Evolutionary conservation across 495 filamentous ascomycete species (phyloP).

Genomic region (Hypoxylon lienhwacheense): DNA sequence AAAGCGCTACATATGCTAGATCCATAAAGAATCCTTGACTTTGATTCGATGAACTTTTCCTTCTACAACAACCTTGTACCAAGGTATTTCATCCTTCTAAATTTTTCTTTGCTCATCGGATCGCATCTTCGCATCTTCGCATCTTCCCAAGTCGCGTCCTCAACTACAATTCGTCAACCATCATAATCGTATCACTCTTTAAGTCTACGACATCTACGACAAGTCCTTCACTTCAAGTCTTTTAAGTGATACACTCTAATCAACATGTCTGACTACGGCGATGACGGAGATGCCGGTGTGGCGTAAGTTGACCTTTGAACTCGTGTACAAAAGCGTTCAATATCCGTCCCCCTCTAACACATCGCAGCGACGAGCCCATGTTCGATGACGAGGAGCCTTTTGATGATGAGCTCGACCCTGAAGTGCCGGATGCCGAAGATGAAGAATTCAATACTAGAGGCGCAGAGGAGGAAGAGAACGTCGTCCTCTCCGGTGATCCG

Average conservation of each 20-base stretch:
- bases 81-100: conserved; percentile 16
- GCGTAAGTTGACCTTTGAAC: conserved; percentile 39
- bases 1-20: too few species aligned
- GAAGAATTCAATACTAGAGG: conserved; percentile 53
- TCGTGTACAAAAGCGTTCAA: too few species aligned
- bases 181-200: conserved; percentile 1
- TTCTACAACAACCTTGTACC: too few species aligned
- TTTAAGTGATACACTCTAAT: conserved; percentile 6
- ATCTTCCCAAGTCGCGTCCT: conserved; percentile 6
- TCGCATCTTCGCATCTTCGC: too few species aligned
- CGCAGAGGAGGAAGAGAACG: conserved; percentile 54
- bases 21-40: conserved; percentile 20
- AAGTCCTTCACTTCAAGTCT: conserved; percentile 6
- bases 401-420: conserved; percentile 54
- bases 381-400: conserved; percentile 49
- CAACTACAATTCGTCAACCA: conserved; percentile 10
- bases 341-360: conserved; percentile 13
- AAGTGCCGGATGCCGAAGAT: conserved; percentile 62
- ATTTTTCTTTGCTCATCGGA: conserved; percentile 21
- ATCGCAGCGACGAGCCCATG: conserved; percentile 55
- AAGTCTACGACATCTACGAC: too few species aligned
- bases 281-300: conserved; percentile 65
- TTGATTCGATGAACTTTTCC: conserved; percentile 35
- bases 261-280: conserved; percentile 86
- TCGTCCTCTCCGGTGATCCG: conserved; percentile 75